Evolutionary conservation across 2,329 filamentous ascomycete genomes (phyloP).

Genomic region (Atkinsonella hypoxylon): DNA sequence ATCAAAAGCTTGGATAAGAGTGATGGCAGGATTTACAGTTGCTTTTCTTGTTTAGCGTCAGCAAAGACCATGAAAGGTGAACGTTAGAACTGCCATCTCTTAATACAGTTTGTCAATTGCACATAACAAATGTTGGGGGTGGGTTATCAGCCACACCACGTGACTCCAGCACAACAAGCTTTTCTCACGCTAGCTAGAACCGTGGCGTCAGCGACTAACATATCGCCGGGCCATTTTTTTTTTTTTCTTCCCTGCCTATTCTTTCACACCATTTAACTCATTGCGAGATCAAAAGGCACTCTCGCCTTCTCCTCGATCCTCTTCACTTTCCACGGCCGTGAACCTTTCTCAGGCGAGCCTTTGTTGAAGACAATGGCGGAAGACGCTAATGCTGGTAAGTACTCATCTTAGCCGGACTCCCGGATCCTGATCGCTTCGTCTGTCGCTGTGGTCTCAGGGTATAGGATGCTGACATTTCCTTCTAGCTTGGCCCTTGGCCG

Average conservation of each 20-base stretch:
- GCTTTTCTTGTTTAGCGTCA: no score
- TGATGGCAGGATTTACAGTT: no score
- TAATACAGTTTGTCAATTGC: no score
- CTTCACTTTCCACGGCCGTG: constrained; percentile 33
- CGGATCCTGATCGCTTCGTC: neutral
- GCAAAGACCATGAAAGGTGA: no score
- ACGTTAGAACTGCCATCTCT: no score
- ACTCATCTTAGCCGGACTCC: neutral
- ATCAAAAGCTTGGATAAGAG: no score
- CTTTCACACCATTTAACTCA: neutral
- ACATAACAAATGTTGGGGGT: neutral
- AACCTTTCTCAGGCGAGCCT: constrained; percentile 35
- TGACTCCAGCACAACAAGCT: neutral
- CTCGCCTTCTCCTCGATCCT: neutral
- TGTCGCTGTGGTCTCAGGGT: neutral
- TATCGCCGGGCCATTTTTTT: constrained; percentile 4
- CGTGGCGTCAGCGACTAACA: constrained; percentile 1
- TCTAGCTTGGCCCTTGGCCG: constrained; percentile 59
- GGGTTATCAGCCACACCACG: neutral
- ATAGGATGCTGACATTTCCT: constrained; percentile 1
- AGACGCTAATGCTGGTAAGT: constrained; percentile 15
- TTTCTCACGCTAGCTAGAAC: neutral
- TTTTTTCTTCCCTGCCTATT: neutral
- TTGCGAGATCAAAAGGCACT: constrained; percentile 4
- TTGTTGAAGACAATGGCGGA: constrained; percentile 14